phyloP scores from a whole-genome alignment of 164 flowering plant genomes.

The Magnolia officinalis region DNA sequence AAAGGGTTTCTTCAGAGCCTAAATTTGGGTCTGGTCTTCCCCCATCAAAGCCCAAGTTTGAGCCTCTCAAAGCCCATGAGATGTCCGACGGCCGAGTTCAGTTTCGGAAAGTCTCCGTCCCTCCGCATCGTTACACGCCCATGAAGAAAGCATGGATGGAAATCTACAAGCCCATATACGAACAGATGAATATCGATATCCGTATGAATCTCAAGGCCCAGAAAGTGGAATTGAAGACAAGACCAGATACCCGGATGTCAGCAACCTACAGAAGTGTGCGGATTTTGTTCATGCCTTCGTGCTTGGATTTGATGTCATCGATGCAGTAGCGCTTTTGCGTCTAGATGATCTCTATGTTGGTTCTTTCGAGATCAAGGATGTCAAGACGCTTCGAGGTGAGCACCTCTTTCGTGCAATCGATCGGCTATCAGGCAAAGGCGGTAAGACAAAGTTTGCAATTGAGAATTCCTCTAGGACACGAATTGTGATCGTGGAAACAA shows the following conservation, averaged over 20 bases:
- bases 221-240: constrained; percentile 33
- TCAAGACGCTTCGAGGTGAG: constrained; percentile 34
- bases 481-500: constrained; percentile 26
- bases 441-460: constrained; percentile 34
- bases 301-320: constrained; percentile 33
- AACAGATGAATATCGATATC: too few species aligned
- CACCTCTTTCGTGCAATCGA: constrained; percentile 26
- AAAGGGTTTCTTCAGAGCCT: neutral
- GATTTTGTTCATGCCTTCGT: constrained; percentile 35
- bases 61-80: too few species aligned
- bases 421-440: constrained; percentile 31
- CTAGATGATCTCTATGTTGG: constrained; percentile 33
- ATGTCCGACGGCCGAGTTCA: too few species aligned
- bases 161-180: too few species aligned
- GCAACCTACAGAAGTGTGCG: constrained; percentile 2
- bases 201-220: constrained; percentile 9
- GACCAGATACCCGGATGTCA: constrained; percentile 31
- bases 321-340: constrained; percentile 29
- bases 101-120: too few species aligned
- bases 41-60: too few species aligned
- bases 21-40: too few species aligned
- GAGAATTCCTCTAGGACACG: constrained; percentile 31
- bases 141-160: too few species aligned
- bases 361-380: constrained; percentile 37
- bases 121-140: too few species aligned